A percentile compares a stretch with the other conserved stretches of the same genome.
Evolutionary conservation across 1,284 basidiomycete species (phyloP).

Genomic region (Meira nashicola): DNA sequence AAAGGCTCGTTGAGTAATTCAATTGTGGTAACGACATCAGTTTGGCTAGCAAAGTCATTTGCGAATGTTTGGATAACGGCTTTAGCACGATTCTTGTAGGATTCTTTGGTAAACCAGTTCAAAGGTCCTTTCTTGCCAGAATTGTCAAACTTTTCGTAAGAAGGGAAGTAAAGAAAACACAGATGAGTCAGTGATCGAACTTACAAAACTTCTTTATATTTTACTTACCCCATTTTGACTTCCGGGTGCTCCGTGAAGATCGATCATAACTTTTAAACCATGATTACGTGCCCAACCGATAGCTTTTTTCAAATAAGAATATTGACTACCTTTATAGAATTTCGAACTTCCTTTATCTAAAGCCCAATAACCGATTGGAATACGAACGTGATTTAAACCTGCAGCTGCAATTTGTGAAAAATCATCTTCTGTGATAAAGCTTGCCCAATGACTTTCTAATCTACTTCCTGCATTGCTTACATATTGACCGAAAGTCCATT

Average conservation of each 20-base stretch:
- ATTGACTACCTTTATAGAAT: slow-evolving; percentile 77
- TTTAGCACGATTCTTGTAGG: slow-evolving; percentile 68
- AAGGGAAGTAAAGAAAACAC: no score
- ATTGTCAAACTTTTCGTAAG: no score
- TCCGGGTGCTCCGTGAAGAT: slow-evolving; percentile 60
- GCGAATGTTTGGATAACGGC: slow-evolving; percentile 62
- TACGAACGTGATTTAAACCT: slow-evolving; percentile 68
- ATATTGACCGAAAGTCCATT: slow-evolving; percentile 75
- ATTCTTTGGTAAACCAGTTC: slow-evolving; percentile 66
- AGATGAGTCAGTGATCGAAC: no score
- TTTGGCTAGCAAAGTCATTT: slow-evolving; percentile 32
- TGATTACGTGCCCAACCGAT: slow-evolving; percentile 72
- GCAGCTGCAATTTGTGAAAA: slow-evolving; percentile 64
- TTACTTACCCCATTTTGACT: slow-evolving; percentile 57
- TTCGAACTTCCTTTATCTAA: slow-evolving; percentile 74
- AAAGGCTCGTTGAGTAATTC: slow-evolving; percentile 48
- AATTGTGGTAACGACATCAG: slow-evolving; percentile 35
- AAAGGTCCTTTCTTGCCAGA: slow-evolving; percentile 53
- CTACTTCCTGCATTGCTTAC: slow-evolving; percentile 56
- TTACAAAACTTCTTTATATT: no score
- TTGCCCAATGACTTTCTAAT: slow-evolving; percentile 64
- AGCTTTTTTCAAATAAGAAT: slow-evolving; percentile 59
- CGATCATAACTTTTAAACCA: slow-evolving; percentile 74
- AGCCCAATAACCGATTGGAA: slow-evolving; percentile 90
- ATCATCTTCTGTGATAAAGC: slow-evolving; percentile 74